These are phyloP conservation scores for Tetrapisispora taiwanensis DNA, from an alignment of 805 yeast species.

Conservation along the genomic window DNA sequence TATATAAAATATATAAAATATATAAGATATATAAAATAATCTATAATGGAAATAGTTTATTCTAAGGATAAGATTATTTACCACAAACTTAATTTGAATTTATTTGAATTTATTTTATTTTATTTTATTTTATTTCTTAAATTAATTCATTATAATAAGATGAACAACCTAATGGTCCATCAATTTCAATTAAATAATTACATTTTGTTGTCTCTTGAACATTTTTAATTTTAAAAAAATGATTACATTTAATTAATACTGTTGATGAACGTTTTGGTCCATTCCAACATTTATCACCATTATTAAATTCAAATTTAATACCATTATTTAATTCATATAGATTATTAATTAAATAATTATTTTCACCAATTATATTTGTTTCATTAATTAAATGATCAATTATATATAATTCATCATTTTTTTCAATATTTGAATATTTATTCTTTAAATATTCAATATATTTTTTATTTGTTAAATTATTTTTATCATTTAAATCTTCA, in stretches of 20 bases:
- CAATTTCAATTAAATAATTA: slow-evolving; percentile 47
- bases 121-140: background rate
- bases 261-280: slow-evolving; percentile 75
- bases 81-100: too few relatives aligned
- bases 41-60: too few relatives aligned
- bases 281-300: slow-evolving; percentile 86
- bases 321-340: slow-evolving; percentile 27
- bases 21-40: too few relatives aligned
- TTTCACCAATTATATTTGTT: slow-evolving; percentile 9
- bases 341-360: slow-evolving; percentile 20
- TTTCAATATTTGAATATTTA: slow-evolving; percentile 13
- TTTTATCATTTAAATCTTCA: slow-evolving; percentile 7
- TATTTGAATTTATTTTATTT: too few relatives aligned
- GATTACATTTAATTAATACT: slow-evolving; percentile 60
- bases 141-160: background rate
- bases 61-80: too few relatives aligned
- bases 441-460: slow-evolving; percentile 18
- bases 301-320: slow-evolving; percentile 33
- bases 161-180: slow-evolving; percentile 35
- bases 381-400: slow-evolving; percentile 19
- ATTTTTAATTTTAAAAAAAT: slow-evolving; percentile 31
- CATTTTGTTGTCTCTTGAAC: slow-evolving; percentile 89
- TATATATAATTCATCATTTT: slow-evolving; percentile 10
- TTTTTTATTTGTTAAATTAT: slow-evolving; percentile 6
- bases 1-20: too few relatives aligned